Base-by-base conservation (phyloP, 805 yeast genomes). In the Lachancea nothofagi region DNA sequence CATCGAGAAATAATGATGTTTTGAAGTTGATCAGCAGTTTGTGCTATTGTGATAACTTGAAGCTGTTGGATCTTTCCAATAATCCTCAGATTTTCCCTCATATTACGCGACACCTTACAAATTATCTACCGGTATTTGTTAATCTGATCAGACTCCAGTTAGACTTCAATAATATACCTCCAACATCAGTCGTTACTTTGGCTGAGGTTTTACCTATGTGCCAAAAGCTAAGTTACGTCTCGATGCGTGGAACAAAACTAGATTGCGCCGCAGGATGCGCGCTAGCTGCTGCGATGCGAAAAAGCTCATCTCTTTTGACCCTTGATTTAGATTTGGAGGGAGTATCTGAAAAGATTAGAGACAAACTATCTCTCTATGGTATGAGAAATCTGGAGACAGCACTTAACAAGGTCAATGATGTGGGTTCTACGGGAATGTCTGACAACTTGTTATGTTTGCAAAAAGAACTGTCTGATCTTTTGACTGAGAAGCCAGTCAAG, bases 331-430 rank as follows among this genome's bases (percentile, higher is more conserved):
- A 84, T 47, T 67, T 67, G 40, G 76, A 67, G 3, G 62, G 67
- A 7, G 67, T 84, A 50, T 77, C 88, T 1, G 70, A 70, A 19
- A 66, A 72, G 31, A 67, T 79, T 48, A 77, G 72, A 51, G 82
- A 83, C 43, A 74, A 74, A 42, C 71, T 88, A 35, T 86, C 94
- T 0, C 66, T 84, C 18, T 82, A 82, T 55, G 78, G 90, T 8
- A 79, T 89, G 78, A 75, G 80, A 53, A 89, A 89, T 59, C 78
- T 87, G 78, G 89, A 82, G 50, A 58, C 64, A 17, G 72, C 75
- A 38, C 59, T 80, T 22, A 51, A 56, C 29, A 51, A 45, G 13
- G 48, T 51, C 5, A 38, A 26, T 14, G 21, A 35, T n/a, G 15
- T 27, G 7, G 18, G 26, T 19, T 29, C 35, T 13, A 15, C 21